Conservation (phyloP, 202 grass and related monocot genomes). For the Hordeum pubiflorum region DNA sequence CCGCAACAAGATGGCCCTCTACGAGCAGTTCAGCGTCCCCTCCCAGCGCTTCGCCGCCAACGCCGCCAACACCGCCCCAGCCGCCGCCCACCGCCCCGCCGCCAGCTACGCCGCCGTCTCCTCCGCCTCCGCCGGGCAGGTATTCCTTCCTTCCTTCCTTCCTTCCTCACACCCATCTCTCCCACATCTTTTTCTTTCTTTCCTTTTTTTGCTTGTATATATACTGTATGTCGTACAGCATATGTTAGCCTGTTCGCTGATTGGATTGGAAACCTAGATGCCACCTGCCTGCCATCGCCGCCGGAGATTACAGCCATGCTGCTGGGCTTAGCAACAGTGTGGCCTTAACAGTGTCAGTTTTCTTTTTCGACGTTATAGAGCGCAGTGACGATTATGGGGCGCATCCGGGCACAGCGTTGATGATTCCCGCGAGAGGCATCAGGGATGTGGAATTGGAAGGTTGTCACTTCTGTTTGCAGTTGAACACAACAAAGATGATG, state of each 20-base stretch:
- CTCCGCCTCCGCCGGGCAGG: slow-evolving; percentile 35
- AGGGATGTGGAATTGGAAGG: not conserved
- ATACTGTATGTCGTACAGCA: no score
- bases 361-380: no score
- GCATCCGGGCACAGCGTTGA: not conserved
- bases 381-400: not conserved
- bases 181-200: no score
- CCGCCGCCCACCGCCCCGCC: not conserved
- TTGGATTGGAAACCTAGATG: not conserved
- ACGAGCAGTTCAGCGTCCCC: slow-evolving; percentile 80
- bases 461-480: not conserved
- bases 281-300: not conserved
- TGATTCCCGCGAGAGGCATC: no score
- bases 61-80: not conserved
- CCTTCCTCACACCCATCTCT: no score
- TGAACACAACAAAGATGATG: not conserved
- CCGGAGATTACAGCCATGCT: not conserved
- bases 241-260: not conserved
- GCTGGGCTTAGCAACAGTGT: not conserved
- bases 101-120: not conserved
- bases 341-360: not conserved
- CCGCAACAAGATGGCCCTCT: slow-evolving; percentile 93
- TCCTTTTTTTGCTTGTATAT: no score
- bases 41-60: slow-evolving; percentile 43
- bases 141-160: not conserved